phyloP scores from a whole-genome alignment of 768 basidiomycete species.

The Amanita pseudoporphyria region DNA sequence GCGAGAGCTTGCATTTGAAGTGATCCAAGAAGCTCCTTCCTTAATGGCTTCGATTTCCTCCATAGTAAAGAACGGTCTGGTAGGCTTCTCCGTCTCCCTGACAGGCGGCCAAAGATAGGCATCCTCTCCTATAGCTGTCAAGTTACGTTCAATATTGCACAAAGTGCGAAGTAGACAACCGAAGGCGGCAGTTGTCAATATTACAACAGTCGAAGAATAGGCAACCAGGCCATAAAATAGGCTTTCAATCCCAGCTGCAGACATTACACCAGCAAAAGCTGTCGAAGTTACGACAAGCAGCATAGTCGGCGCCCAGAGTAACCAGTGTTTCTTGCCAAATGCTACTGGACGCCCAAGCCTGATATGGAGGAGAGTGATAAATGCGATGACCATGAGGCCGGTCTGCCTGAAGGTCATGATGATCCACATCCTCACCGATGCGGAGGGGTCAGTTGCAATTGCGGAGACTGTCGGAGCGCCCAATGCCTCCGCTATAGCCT shows the following conservation, averaged over 20 bases:
- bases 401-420: conserved; percentile 57
- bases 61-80: conserved; percentile 54
- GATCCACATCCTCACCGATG: conserved; percentile 61
- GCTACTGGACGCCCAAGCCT: conserved; percentile 61
- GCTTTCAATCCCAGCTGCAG: conserved; percentile 40
- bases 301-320: conserved; percentile 59
- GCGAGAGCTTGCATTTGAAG: conserved; percentile 49
- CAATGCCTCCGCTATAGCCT: conserved; percentile 43
- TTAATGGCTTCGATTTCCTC: conserved; percentile 67
- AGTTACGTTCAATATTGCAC: conserved; percentile 55
- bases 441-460: conserved; percentile 37
- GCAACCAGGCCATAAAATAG: conserved; percentile 53
- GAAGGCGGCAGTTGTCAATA: conserved; percentile 10
- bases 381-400: conserved; percentile 52
- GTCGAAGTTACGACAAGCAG: conserved; percentile 49
- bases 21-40: conserved; percentile 77
- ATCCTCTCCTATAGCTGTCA: conserved; percentile 42
- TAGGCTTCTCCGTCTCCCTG: conserved; percentile 39
- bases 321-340: conserved; percentile 64
- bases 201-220: conserved; percentile 43
- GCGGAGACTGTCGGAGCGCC: conserved; percentile 34
- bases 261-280: conserved; percentile 45
- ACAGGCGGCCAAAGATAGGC: conserved; percentile 53
- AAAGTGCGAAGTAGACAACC: conserved; percentile 24
- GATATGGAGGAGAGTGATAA: conserved; percentile 58